Evolutionary conservation across 2,329 filamentous ascomycete species (phyloP).

Genomic region (Fusarium multiceps): DNA sequence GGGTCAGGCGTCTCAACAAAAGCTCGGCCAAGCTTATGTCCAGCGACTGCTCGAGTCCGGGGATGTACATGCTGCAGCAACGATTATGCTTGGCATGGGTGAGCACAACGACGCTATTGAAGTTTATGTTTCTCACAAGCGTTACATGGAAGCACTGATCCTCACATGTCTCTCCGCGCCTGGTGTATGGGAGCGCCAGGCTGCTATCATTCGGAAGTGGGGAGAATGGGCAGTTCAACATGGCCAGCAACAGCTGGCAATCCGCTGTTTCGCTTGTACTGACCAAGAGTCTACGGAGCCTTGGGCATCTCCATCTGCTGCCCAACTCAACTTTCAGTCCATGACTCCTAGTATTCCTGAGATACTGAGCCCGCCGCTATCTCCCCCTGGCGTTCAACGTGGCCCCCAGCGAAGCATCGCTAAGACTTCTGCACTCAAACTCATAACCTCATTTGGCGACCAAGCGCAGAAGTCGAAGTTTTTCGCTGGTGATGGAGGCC

Average conservation of each 20-base stretch:
- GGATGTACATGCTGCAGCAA: slow-evolving; percentile 91
- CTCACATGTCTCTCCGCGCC: slow-evolving; percentile 87
- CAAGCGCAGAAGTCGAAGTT: slow-evolving; percentile 71
- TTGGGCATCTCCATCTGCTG: slow-evolving; percentile 87
- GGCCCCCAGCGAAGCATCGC: slow-evolving; percentile 72
- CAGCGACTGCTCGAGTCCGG: slow-evolving; percentile 89
- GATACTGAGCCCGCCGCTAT: slow-evolving; percentile 76
- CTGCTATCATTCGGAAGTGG: slow-evolving; percentile 91
- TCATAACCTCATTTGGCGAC: slow-evolving; percentile 89
- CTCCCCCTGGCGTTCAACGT: slow-evolving; percentile 72
- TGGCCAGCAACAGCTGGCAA: slow-evolving; percentile 88
- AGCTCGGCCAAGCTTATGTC: slow-evolving; percentile 89
- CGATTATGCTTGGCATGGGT: slow-evolving; percentile 91
- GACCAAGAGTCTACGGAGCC: slow-evolving; percentile 85
- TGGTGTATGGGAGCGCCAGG: slow-evolving; percentile 89
- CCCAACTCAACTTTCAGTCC: slow-evolving; percentile 66
- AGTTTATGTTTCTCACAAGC: slow-evolving; percentile 91
- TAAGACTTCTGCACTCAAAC: slow-evolving; percentile 85
- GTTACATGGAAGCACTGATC: slow-evolving; percentile 92
- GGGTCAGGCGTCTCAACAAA: slow-evolving; percentile 79
- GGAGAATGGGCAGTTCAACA: slow-evolving; percentile 90
- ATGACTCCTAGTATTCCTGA: slow-evolving; percentile 67
- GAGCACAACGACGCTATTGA: slow-evolving; percentile 96
- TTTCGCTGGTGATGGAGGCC: slow-evolving; percentile 67
- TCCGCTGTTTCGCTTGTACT: slow-evolving; percentile 92